Conservation (phyloP, 2,329 filamentous ascomycete species). For the Coniochaeta sp. region DNA sequence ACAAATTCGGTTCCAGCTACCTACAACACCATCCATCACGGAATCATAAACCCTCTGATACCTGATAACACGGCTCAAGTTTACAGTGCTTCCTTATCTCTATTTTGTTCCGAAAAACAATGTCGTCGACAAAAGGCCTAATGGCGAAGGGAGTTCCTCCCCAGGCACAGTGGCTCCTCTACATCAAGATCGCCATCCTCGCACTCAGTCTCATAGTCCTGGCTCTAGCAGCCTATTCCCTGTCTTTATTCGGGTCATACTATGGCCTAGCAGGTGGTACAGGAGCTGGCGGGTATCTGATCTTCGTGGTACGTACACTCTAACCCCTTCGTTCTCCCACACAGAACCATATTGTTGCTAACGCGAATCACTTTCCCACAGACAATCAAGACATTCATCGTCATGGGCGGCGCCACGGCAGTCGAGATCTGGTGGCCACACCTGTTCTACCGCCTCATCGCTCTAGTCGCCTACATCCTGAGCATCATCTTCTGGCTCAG, state of each 20-base stretch:
- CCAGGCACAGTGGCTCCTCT: constrained; percentile 27
- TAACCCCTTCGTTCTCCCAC: constrained; percentile 8
- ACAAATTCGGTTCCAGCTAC: too few species aligned
- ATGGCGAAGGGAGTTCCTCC: constrained; percentile 28
- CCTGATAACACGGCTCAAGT: too few species aligned
- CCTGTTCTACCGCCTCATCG: constrained; percentile 30
- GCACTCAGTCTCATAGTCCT: constrained; percentile 31
- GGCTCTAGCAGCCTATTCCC: constrained; percentile 30
- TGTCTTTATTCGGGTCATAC: constrained; percentile 24
- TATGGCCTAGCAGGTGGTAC: constrained; percentile 9
- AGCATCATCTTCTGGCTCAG: constrained; percentile 36
- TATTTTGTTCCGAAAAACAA: too few species aligned
- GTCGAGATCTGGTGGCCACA: constrained; percentile 27
- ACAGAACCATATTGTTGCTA: too few species aligned
- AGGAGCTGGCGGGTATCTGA: constrained; percentile 33
- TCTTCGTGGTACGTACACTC: constrained; percentile 36
- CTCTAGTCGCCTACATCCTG: constrained; percentile 28
- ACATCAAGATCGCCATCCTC: constrained; percentile 29
- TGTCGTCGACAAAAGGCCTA: constrained; percentile 18
- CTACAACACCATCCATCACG: too few species aligned
- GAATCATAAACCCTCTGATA: too few species aligned
- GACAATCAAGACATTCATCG: constrained; percentile 32
- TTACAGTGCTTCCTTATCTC: too few species aligned
- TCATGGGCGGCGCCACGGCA: constrained; percentile 29
- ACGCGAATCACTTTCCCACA: too few species aligned